Base-by-base conservation (phyloP, 768 basidiomycete species). In the Tulasnella sp. region DNA sequence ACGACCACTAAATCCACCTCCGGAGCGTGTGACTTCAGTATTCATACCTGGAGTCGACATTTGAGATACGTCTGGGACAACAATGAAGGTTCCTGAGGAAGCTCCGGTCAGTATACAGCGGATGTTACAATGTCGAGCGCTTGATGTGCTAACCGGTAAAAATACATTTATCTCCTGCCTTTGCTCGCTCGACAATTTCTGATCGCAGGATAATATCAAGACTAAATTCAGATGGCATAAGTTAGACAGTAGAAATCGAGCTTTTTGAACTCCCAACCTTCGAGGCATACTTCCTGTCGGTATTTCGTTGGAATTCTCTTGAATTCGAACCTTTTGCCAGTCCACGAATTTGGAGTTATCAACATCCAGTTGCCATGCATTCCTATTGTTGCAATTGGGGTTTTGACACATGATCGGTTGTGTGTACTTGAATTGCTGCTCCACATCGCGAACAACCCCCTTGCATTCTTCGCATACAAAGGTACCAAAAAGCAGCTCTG, bases 371-470 rank as follows among this genome's bases (percentile, higher is more conserved):
- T 91, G 81, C 92, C 92, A 99, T 28, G 77, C 83, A 15, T 69
- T 66, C 27, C 91, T 78, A 65, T 98, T 98, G 27, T 86, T 83
- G 61, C 95, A 99, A 0, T 84, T 85, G 16, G 84, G 81, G 61
- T 99, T 99, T 15, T 88, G 95, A 63, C 95, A 99, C 37, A 96
- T 69, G 45, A 78, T 78, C 9, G 95, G 95, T 89, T 98, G 95
- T 16, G 95, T 99, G 64, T 96, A 98, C 64, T 96, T 99, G 76
- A 99, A 99, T 63, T 99, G 95, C 63, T 99, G 95, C 63, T 99
- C 95, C 42, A 99, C 81, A 61, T 96, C 93, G 48, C 83, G 77
- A 22, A 96, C 82, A 9, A 83, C 70, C 27, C 84, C 87, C 40
- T 77, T 75, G 62, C 95, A 99, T 37, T 82, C 75, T 65, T 88